Base-by-base conservation (phyloP, 805 yeast species). In the Pichia insulana region DNA sequence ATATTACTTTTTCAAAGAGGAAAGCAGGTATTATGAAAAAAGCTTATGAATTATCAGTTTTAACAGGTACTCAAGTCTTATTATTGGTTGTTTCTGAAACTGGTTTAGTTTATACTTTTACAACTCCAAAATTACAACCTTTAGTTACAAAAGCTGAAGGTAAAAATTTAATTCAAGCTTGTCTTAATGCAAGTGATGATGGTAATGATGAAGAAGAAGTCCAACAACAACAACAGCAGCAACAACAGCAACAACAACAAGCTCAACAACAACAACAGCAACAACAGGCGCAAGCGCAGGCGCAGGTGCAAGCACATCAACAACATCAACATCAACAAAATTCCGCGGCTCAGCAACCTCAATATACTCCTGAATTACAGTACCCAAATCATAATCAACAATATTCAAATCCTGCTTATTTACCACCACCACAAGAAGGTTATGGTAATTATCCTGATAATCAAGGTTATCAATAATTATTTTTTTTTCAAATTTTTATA, bases 11-110 rank as follows among this genome's bases (percentile, higher is more conserved):
- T 58, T 87, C 97, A 41, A 92, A 92, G 69, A 83, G 98, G 67
- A 90, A 90, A 67, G 97, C 96, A 36, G 98, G 98, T 54, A 90
- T 92, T 58, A 92, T 92, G 98, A 92, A 92, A 69, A 92, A 92
- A 69, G 98, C 98, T n/a, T 92, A 90, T 67, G 98, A 92, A 63
- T 73, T 92, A 50, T 83, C 95, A 17, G 97, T 92, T 41, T 74
- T 92, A 55, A 92, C 98, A 12, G 98, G 98, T 44, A 92, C 98
- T 27, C 98, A 92, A 65, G 97, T 92, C 25, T 73, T 92, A 50
- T 70, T 92, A 46, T 76, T 92, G 54, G 98, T 92, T 43, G 98
- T 92, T 26, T 83, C 95, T 41, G 98, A 92, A 64, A 92, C 98
- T n/a, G 98, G 98, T 13, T 78, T 92, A 49, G 98, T 92, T 42